These are phyloP conservation scores for Pythium sp. DNA, from an alignment of 352 stramenopile genomes.

Conservation along the genomic window DNA sequence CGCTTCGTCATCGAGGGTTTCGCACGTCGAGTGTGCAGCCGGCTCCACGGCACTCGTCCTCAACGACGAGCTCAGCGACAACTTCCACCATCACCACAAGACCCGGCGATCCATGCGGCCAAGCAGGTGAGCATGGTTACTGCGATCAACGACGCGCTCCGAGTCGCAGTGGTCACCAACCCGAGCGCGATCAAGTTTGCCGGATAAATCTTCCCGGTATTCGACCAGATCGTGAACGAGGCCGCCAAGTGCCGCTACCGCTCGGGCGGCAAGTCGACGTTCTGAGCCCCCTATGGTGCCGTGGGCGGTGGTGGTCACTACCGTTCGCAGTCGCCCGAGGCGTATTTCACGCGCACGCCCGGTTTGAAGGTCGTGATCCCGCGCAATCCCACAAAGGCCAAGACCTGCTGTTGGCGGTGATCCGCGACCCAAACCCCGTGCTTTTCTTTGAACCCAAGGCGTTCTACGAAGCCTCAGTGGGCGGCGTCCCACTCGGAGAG, in stretches of 20 bases:
- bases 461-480: constrained; percentile 96
- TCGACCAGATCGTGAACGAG: constrained; percentile 98
- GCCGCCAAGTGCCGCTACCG: constrained; percentile 98
- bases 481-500: constrained; percentile 52
- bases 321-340: constrained; percentile 95
- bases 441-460: constrained; percentile 99
- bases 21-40: too few species aligned
- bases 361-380: constrained; percentile 98
- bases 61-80: too few species aligned
- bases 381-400: constrained; percentile 91
- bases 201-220: constrained; percentile 98
- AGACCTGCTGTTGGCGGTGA: constrained; percentile 94
- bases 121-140: constrained; percentile 84
- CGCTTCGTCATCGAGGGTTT: too few species aligned
- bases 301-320: constrained; percentile 94
- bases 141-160: constrained; percentile 91
- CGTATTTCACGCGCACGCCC: constrained; percentile 96
- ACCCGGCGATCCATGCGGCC: too few species aligned
- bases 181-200: constrained; percentile 91
- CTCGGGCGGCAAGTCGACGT: constrained; percentile 95
- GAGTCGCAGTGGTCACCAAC: constrained; percentile 88
- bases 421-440: constrained; percentile 95
- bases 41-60: too few species aligned
- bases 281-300: constrained; percentile 94
- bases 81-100: too few species aligned